Conservation (phyloP, 805 yeast species). For the Teunomyces panamensis region DNA sequence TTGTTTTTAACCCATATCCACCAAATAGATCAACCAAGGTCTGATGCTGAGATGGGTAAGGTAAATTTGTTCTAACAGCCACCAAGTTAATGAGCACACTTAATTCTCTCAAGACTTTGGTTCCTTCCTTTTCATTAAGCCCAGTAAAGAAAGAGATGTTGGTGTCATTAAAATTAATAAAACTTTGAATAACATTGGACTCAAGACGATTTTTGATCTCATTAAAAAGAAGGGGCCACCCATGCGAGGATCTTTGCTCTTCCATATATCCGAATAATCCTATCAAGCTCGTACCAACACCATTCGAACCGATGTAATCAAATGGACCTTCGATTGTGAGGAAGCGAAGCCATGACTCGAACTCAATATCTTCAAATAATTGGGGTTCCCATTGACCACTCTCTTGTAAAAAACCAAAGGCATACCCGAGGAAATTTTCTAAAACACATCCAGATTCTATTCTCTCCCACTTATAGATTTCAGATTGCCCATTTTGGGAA, state of each 20-base stretch:
- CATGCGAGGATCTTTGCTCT: slow-evolving; percentile 52
- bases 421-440: slow-evolving; percentile 50
- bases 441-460: slow-evolving; percentile 44
- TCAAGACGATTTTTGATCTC: slow-evolving; percentile 29
- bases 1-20: slow-evolving; percentile 36
- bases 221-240: slow-evolving; percentile 34
- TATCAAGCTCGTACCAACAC: slow-evolving; percentile 46
- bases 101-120: slow-evolving; percentile 31
- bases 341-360: slow-evolving; percentile 46
- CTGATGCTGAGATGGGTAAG: slow-evolving; percentile 33
- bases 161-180: slow-evolving; percentile 26
- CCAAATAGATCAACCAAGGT: slow-evolving; percentile 43
- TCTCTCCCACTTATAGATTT: slow-evolving; percentile 53
- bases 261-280: slow-evolving; percentile 57
- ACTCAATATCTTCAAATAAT: slow-evolving; percentile 33
- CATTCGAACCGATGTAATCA: slow-evolving; percentile 57
- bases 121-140: slow-evolving; percentile 26
- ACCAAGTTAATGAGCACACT: slow-evolving; percentile 44
- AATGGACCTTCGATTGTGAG: slow-evolving; percentile 55
- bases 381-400: slow-evolving; percentile 47
- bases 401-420: slow-evolving; percentile 52
- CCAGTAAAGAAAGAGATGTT: slow-evolving; percentile 35
- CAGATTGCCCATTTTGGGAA: slow-evolving; percentile 37
- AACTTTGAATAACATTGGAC: slow-evolving; percentile 22
- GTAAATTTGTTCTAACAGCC: slow-evolving; percentile 53